Evolutionary conservation across 495 filamentous ascomycete genomes (phyloP), one percentile per base, ranked within the genome.

Genomic region (Trichoderma reesei): DNA sequence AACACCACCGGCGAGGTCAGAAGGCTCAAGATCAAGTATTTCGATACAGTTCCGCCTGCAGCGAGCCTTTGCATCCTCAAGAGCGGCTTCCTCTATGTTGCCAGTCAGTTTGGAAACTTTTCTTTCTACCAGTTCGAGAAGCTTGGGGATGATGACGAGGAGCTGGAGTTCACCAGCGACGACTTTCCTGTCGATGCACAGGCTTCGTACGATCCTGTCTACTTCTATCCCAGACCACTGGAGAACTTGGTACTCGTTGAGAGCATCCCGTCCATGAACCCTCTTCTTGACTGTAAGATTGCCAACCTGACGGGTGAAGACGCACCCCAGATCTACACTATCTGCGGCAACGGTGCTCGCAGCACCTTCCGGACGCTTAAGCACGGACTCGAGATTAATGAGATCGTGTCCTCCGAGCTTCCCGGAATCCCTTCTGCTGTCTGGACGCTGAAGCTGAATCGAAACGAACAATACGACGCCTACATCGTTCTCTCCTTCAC

Each of bases 51-150:
- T 8, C 94, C 95, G 0, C 78, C 94, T 44, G 91, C 92, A 1
- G 84, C 90, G 0, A 92, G 82, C 68, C 80, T 99, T 16, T 88
- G 91, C 72, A 96, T 99, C 67, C 75, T 98, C 66, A 96, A 96
- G 75, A 97, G 92, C 66, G 95, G 94, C 11, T 98, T 96, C 73
- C 80, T 98, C 38, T 99, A 92, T 72, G 88, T 93, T 42, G 94
- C 92, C 14, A 89, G 89, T 72, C 93, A 98, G 74, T 88, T 87
- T 59, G 95, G 95, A 16, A 92, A 96, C 66, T 90, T 96, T 71
- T 86, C 92, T 67, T 92, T 99, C 65, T 98, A 98, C 72, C 92
- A 97, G 73, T 96, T 99, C 67, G 91, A 96, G 71, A 95, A 96
- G 71, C 85, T 99, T 18, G 94, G 92, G n/a, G 94, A 99, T 67